These are phyloP conservation scores for Pascua guehoae DNA, from an alignment of 1,284 basidiomycete genomes.

Conservation along the genomic window DNA sequence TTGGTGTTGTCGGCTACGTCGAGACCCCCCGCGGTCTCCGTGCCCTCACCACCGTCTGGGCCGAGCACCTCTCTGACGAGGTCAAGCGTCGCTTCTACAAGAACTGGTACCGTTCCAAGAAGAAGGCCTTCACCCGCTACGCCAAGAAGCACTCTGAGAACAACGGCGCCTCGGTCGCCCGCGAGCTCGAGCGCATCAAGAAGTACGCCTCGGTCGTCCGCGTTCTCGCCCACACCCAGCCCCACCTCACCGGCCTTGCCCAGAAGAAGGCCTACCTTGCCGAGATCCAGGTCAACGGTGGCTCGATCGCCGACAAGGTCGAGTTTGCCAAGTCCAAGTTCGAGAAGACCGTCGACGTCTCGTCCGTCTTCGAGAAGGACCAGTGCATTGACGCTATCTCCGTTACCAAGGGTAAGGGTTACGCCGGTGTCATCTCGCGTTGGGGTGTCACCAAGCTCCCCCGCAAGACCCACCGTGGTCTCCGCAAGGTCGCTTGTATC, in stretches of 20 bases:
- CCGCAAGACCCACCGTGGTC: slow-evolving; percentile 99
- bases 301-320: slow-evolving; percentile 95
- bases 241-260: slow-evolving; percentile 93
- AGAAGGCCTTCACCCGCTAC: slow-evolving; percentile 97
- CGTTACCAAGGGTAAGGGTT: slow-evolving; percentile 98
- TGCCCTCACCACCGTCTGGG: slow-evolving; percentile 66
- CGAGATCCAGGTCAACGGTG: slow-evolving; percentile 99
- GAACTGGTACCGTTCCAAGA: slow-evolving; percentile 99
- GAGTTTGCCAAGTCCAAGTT: slow-evolving; percentile 93
- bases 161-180: slow-evolving; percentile 82
- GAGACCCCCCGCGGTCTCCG: slow-evolving; percentile 99
- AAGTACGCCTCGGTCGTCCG: slow-evolving; percentile 99
- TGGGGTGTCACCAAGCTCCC: slow-evolving; percentile 99
- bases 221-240: slow-evolving; percentile 97
- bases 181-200: slow-evolving; percentile 98
- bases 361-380: slow-evolving; percentile 88
- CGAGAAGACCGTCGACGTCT: slow-evolving; percentile 91
- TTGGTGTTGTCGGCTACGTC: slow-evolving; percentile 99
- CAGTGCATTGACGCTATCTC: slow-evolving; percentile 97
- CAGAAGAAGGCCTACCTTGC: slow-evolving; percentile 99
- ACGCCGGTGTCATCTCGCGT: slow-evolving; percentile 98
- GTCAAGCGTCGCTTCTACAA: slow-evolving; percentile 99
- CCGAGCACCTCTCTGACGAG: slow-evolving; percentile 68
- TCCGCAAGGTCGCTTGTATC: slow-evolving; percentile 99
- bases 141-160: slow-evolving; percentile 99